phyloP scores from a whole-genome alignment of 2,329 filamentous ascomycete genomes.

The Onygenales sp. region DNA sequence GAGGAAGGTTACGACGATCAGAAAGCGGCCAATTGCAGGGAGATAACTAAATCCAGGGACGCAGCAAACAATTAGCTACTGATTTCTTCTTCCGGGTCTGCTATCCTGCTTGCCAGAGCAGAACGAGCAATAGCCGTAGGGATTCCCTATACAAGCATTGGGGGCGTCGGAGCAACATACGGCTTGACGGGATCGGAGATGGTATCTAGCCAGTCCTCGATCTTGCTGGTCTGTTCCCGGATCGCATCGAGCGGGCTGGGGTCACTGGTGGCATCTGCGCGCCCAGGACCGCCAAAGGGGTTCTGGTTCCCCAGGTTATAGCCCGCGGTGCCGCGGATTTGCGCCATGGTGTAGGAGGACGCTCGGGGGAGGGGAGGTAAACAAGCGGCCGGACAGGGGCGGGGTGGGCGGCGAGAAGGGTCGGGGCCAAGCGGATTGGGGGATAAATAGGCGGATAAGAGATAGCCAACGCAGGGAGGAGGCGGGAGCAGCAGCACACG shows the following conservation, averaged over 20 bases:
- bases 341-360: slow-evolving; percentile 33
- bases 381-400: neutral
- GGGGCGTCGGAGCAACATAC: slow-evolving; percentile 46
- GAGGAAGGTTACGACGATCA: slow-evolving; percentile 97
- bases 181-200: slow-evolving; percentile 87
- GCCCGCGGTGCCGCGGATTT: slow-evolving; percentile 59
- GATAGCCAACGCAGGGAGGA: slow-evolving; percentile 7
- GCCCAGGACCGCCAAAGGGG: slow-evolving; percentile 56
- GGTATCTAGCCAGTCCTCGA: slow-evolving; percentile 86
- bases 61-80: neutral
- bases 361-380: neutral
- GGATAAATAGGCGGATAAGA: slow-evolving; percentile 5
- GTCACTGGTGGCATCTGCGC: slow-evolving; percentile 53
- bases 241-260: slow-evolving; percentile 78
- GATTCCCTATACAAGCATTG: slow-evolving; percentile 8
- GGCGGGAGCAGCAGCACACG: neutral
- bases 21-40: slow-evolving; percentile 87
- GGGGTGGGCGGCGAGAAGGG: neutral
- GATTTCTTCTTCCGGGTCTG: neutral
- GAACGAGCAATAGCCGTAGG: neutral
- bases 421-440: slow-evolving; percentile 3
- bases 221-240: slow-evolving; percentile 92
- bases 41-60: slow-evolving; percentile 58
- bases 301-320: slow-evolving; percentile 73
- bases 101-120: neutral